Conservation (phyloP, 2,329 filamentous ascomycete genomes). For the Orbilia oligospora region DNA sequence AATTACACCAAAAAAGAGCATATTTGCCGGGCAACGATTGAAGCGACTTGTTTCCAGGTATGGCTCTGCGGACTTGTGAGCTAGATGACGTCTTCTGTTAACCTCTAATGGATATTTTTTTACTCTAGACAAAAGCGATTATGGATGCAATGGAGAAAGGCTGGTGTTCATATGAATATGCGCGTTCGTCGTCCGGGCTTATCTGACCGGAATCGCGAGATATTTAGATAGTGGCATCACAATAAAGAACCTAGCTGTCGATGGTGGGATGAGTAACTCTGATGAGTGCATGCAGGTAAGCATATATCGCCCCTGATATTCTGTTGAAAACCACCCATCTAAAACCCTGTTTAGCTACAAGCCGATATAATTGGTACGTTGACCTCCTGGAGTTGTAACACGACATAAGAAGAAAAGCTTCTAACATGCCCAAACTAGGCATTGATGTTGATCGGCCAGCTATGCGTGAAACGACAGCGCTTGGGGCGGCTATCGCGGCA, state of each 20-base stretch:
- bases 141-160: slow-evolving; percentile 86
- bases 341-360: slow-evolving; percentile 74
- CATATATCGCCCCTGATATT: slow-evolving; percentile 47
- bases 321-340: slow-evolving; percentile 59
- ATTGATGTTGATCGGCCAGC: slow-evolving; percentile 86
- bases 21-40: slow-evolving; percentile 88
- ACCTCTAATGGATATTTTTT: not conserved
- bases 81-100: not conserved
- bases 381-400: not conserved
- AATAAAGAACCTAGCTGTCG: slow-evolving; percentile 82
- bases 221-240: slow-evolving; percentile 78
- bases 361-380: slow-evolving; percentile 78
- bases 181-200: not conserved
- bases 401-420: not conserved
- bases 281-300: slow-evolving; percentile 85
- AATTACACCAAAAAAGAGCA: slow-evolving; percentile 88
- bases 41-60: slow-evolving; percentile 84
- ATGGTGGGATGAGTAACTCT: slow-evolving; percentile 90
- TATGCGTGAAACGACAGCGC: slow-evolving; percentile 91
- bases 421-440: slow-evolving; percentile 64
- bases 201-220: not conserved
- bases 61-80: not conserved
- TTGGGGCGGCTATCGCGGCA: slow-evolving; percentile 89
- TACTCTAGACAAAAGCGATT: slow-evolving; percentile 86
- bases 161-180: not conserved